Base-by-base conservation (phyloP, 306 rosid species). In the Carpinus viminea region DNA sequence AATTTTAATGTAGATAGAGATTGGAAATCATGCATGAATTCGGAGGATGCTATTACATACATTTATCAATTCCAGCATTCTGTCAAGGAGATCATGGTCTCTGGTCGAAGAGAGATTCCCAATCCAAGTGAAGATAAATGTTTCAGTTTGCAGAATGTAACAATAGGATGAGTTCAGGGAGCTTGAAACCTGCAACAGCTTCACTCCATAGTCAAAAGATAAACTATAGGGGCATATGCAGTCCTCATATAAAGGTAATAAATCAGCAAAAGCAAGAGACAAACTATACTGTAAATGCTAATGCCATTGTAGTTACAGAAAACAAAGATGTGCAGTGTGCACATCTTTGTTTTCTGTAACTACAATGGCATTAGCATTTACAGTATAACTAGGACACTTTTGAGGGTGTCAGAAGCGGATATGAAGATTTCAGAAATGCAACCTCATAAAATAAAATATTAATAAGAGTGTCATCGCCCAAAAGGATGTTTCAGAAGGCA, bases 121-220 rank as follows among this genome's bases (percentile, higher is more conserved):
- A 81, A 94, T 94, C 97, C 98, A 94, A 76, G 92, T 91, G 89
- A 88, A 88, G 72, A 85, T 74, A 80, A 86, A 90, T 65, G 86
- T 80, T 78, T 81, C 87, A 68, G 79, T 75, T 89, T 88, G 97
- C 75, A 94, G 89, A 83, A 94, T 87, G 90, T 88, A 94, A 84
- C 98, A 92, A 82, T 86, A 91, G 75, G 97, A 94, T 54, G 98
- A 94, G 83, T 94, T 94, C 88, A 94, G 85, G 64, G 97, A 92
- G 65, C 85, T 81, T 34, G 97, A 82, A 60, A 89, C 97, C 98
- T 94, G 88, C 77, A 80, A 87, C 48, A 77, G 68, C 74, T 80
- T 71, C 24, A 69, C 74, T 53, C 41, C 43, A 62, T 53, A 59
- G 55, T 78, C 80, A 77, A 77, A 28, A 38, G 69, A 68, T 54